phyloP scores from a whole-genome alignment of 306 rosid species.

The Castanea crenata region DNA sequence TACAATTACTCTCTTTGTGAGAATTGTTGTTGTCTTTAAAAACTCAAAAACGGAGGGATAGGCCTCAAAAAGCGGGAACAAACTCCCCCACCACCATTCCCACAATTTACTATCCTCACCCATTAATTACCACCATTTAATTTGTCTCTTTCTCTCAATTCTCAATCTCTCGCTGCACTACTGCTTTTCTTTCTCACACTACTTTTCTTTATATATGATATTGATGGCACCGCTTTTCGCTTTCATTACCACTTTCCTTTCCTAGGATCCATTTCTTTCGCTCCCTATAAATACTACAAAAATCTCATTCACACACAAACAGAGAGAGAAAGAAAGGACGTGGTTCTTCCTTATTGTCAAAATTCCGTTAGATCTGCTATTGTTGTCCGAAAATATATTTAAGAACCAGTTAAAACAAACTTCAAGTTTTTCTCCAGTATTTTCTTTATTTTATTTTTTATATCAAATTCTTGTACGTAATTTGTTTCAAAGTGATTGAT shows the following conservation, averaged over 20 bases:
- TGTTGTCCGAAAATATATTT: no score
- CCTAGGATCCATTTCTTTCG: slow-evolving; percentile 42
- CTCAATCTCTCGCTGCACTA: not conserved
- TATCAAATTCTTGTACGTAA: no score
- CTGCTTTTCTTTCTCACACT: not conserved
- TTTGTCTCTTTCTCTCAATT: not conserved
- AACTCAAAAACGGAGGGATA: slow-evolving; percentile 11
- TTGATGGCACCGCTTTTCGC: not conserved
- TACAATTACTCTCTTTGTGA: slow-evolving; percentile 10
- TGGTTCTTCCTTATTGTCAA: not conserved
- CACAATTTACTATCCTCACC: not conserved
- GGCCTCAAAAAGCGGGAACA: slow-evolving; percentile 37
- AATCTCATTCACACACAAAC: not conserved
- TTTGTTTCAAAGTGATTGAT: no score
- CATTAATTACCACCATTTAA: not conserved
- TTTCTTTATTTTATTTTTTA: no score
- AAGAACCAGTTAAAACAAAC: no score
- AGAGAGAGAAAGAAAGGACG: not conserved
- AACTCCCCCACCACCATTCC: not conserved
- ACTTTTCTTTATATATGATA: no score
- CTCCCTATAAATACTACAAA: not conserved
- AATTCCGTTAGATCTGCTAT: not conserved
- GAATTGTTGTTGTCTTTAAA: slow-evolving; percentile 14
- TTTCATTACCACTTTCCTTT: slow-evolving; percentile 16
- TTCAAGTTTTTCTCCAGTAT: no score